phyloP scores from a whole-genome alignment of 192 early-diverging fungal species.

The Coemansia sp. region DNA sequence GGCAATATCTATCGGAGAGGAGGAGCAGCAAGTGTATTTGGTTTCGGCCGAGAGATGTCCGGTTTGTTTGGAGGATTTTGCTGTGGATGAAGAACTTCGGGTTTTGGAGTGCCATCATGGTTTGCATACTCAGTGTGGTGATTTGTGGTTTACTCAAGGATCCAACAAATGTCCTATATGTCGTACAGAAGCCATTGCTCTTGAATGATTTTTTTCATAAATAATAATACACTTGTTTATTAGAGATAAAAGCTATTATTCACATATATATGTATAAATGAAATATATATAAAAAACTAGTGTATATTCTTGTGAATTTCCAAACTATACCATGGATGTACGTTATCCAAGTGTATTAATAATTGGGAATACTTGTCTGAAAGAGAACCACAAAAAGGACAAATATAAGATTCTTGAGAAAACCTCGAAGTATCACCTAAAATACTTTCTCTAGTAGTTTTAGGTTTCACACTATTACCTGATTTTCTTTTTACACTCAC shows the following conservation, averaged over 20 bases:
- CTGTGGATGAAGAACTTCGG: slow-evolving; percentile 22
- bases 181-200: slow-evolving; percentile 30
- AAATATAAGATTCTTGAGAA: slow-evolving; percentile 25
- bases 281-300: background rate
- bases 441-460: slow-evolving; percentile 3
- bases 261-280: background rate
- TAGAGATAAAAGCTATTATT: no score
- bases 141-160: slow-evolving; percentile 47
- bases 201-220: background rate
- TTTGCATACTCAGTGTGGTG: slow-evolving; percentile 37
- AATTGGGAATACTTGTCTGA: slow-evolving; percentile 15
- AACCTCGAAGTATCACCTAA: slow-evolving; percentile 17
- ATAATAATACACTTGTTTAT: background rate
- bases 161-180: slow-evolving; percentile 46
- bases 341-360: slow-evolving; percentile 14
- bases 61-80: slow-evolving; percentile 42
- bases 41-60: slow-evolving; percentile 43
- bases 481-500: no score
- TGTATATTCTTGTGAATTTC: slow-evolving; percentile 16
- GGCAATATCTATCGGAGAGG: no score
- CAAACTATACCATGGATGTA: slow-evolving; percentile 44
- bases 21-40: slow-evolving; percentile 17
- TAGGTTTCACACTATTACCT: no score
- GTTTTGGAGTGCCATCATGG: slow-evolving; percentile 40
- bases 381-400: slow-evolving; percentile 33